phyloP scores from a whole-genome alignment of 176 grass and related monocot species.

The Oryza meyeriana region DNA sequence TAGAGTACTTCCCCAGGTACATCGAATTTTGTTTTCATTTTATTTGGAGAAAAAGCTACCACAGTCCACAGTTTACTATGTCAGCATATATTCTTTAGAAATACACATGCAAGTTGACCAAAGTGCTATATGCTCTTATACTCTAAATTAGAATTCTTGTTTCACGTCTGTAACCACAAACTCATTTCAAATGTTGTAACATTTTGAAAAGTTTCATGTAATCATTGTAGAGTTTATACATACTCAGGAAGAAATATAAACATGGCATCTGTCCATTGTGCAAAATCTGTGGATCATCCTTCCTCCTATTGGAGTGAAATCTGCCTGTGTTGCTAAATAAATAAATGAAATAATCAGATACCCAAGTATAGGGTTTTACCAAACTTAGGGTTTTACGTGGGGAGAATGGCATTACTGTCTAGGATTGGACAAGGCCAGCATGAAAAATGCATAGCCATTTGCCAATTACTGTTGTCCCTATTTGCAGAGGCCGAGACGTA shows the following conservation, averaged over 20 bases:
- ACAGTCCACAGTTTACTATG: background rate
- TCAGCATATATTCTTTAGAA: conserved; percentile 20
- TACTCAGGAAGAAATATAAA: background rate
- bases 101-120: conserved; percentile 11
- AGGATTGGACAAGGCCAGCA: background rate
- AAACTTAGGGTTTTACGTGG: background rate
- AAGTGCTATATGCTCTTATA: background rate
- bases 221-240: background rate
- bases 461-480: background rate
- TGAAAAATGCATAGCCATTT: background rate
- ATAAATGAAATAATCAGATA: background rate
- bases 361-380: background rate
- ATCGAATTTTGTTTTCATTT: background rate
- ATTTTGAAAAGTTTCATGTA: background rate
- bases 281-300: background rate
- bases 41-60: background rate
- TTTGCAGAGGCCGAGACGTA: too few species aligned
- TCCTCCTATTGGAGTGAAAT: background rate
- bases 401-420: background rate
- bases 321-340: background rate
- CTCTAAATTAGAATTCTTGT: background rate
- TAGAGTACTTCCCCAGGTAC: conserved; percentile 13
- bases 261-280: background rate
- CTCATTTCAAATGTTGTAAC: background rate
- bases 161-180: background rate